Evolutionary conservation across 441 rosid species (phyloP).

Genomic region (Gossypium schwendimanii): DNA sequence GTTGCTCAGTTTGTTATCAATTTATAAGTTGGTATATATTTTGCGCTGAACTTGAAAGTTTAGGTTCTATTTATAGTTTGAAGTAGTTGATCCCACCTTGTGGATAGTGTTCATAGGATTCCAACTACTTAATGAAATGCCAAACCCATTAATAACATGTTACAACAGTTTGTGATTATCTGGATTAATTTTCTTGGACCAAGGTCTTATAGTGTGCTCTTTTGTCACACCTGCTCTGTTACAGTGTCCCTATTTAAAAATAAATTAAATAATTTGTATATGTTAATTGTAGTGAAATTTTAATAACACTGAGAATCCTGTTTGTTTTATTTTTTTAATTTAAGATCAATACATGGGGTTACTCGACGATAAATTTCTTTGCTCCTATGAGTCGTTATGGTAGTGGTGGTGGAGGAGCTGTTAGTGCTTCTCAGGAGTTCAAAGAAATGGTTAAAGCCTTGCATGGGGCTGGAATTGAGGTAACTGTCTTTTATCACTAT

Average conservation of each 20-base stretch:
- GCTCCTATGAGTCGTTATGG: conserved; percentile 97
- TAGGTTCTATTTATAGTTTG: background rate
- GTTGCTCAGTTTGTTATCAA: background rate
- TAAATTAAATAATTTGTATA: background rate
- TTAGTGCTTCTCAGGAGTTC: conserved; percentile 72
- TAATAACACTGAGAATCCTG: background rate
- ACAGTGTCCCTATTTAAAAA: background rate
- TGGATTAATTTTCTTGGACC: background rate
- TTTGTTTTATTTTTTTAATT: conserved; percentile 5
- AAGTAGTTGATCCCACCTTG: background rate
- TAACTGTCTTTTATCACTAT: conserved; percentile 21
- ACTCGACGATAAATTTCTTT: conserved; percentile 93
- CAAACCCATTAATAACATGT: background rate
- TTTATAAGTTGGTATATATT: background rate
- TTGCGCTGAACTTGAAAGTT: background rate
- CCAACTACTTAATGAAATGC: background rate
- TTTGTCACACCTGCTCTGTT: background rate
- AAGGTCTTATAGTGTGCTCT: background rate
- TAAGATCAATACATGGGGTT: conserved; percentile 97
- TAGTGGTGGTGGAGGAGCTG: conserved; percentile 77
- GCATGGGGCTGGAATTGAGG: conserved; percentile 93
- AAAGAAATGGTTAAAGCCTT: conserved; percentile 95
- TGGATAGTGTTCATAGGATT: background rate
- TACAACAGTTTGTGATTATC: background rate
- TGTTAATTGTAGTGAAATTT: background rate